Base-by-base conservation (phyloP, 2,329 filamentous ascomycete species). In the Colletotrichum australisinense region DNA sequence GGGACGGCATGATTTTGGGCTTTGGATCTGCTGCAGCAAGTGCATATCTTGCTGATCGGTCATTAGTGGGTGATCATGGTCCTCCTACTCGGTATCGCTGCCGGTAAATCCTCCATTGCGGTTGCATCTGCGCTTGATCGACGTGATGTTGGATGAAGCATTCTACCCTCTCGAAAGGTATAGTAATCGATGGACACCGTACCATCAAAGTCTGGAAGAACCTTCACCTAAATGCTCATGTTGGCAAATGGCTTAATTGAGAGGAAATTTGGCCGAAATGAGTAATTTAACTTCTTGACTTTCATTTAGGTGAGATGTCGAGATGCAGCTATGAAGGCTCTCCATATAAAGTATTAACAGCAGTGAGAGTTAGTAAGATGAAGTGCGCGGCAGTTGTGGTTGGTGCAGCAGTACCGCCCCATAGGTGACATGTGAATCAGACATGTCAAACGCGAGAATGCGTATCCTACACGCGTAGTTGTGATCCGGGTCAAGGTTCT, bases 21-120 rank as follows among this genome's bases (percentile, higher is more conserved):
- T 22, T 6, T 26, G 7, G 53, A 42, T 58, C 62, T 35, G 7
- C 42, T 28, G 60, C 38, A 64, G 9, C 16, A 30, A 19, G 28
- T 65, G 52, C 60, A 59, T 59, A 32, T 65, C 59, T 64, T 52
- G 52, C 52, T 28, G 67, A 69, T 69, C 67, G 59, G 28, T 26
- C 22, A 16, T n/a, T 30, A 69, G 52, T 22, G 22, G 67, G 53
- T 24, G 60, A 69, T 49, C 59, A 52, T 58, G 16, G 22, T 14
- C 38, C 30, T 63, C 19, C n/a, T 24, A 56, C 12, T 24, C 46
- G 24, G 22, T 12, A 35, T 19, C 32, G 14, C 9, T 64, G 28
- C 60, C 53, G 35, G 49, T n/a, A 49, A 22, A 59, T 11, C 2
- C n/a, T 38, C 56, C 19, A 7, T 7, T 16, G 12, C 19, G 11